Conservation (phyloP, 331 rosid genomes). For the Malus hybrid region DNA sequence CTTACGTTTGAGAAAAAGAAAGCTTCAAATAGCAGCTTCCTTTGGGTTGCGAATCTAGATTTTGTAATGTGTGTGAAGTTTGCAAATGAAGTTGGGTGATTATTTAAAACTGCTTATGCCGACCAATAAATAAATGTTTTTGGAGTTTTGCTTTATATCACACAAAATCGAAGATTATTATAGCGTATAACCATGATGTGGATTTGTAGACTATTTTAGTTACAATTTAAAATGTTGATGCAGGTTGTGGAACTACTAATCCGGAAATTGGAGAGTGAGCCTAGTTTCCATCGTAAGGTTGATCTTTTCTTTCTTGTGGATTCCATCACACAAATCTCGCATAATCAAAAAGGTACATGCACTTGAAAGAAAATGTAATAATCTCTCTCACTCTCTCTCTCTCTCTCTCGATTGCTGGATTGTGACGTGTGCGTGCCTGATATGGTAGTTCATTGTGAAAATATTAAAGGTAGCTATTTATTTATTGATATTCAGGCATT, state of each 20-base stretch:
- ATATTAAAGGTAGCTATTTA: neutral
- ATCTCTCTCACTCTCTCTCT: too few species aligned
- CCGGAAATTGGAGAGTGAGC: slow-evolving; percentile 83
- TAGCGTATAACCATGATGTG: neutral
- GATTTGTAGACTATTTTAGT: neutral
- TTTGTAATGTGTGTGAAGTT: neutral
- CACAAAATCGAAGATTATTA: neutral
- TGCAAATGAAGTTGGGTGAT: neutral
- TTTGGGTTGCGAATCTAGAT: neutral
- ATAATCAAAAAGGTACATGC: slow-evolving; percentile 72
- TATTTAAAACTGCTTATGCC: neutral
- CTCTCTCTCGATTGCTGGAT: neutral
- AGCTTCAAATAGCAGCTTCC: neutral
- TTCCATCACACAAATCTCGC: slow-evolving; percentile 95
- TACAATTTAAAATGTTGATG: slow-evolving; percentile 4
- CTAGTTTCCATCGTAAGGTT: slow-evolving; percentile 85
- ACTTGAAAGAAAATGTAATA: neutral
- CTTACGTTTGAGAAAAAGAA: neutral
- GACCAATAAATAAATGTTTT: neutral
- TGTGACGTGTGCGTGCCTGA: too few species aligned
- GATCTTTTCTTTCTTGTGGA: slow-evolving; percentile 98
- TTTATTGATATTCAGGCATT: slow-evolving; percentile 51
- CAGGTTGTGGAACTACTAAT: slow-evolving; percentile 98
- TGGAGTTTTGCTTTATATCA: neutral
- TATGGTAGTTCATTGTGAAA: neutral